Evolutionary conservation across 441 rosid species (phyloP).

Genomic region (Euphorbia celastroides): DNA sequence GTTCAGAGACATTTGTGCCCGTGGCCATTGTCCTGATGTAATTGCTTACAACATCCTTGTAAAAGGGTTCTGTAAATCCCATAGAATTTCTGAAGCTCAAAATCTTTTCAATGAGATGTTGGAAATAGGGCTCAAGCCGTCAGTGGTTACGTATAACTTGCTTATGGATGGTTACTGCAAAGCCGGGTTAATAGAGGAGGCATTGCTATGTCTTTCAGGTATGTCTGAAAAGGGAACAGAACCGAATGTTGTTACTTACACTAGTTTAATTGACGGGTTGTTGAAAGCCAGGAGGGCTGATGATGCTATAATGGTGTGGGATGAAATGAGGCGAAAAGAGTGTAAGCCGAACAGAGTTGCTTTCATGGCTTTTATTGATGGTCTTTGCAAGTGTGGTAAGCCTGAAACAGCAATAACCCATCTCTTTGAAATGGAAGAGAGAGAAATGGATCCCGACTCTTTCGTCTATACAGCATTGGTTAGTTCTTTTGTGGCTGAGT

Average conservation of each 20-base stretch:
- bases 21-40: slow-evolving; percentile 66
- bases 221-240: slow-evolving; percentile 46
- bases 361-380: slow-evolving; percentile 66
- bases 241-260: slow-evolving; percentile 69
- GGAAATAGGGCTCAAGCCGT: slow-evolving; percentile 57
- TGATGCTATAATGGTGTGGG: slow-evolving; percentile 64
- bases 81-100: slow-evolving; percentile 56
- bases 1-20: slow-evolving; percentile 47
- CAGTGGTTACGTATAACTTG: slow-evolving; percentile 63
- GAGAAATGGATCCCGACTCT: slow-evolving; percentile 58
- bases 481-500: slow-evolving; percentile 40
- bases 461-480: slow-evolving; percentile 49
- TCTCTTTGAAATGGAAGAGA: slow-evolving; percentile 60
- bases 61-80: slow-evolving; percentile 60
- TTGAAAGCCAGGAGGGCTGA: slow-evolving; percentile 62
- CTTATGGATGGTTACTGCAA: slow-evolving; percentile 86
- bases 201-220: slow-evolving; percentile 46
- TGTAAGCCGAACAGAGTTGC: slow-evolving; percentile 49
- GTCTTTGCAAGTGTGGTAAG: slow-evolving; percentile 76
- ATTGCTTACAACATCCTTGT: slow-evolving; percentile 73
- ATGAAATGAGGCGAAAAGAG: slow-evolving; percentile 49
- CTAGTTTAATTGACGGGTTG: slow-evolving; percentile 62
- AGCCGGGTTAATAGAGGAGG: slow-evolving; percentile 46
- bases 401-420: slow-evolving; percentile 49
- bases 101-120: slow-evolving; percentile 61